Conservation (phyloP, 805 yeast genomes). For the Candida rishiriensis region DNA sequence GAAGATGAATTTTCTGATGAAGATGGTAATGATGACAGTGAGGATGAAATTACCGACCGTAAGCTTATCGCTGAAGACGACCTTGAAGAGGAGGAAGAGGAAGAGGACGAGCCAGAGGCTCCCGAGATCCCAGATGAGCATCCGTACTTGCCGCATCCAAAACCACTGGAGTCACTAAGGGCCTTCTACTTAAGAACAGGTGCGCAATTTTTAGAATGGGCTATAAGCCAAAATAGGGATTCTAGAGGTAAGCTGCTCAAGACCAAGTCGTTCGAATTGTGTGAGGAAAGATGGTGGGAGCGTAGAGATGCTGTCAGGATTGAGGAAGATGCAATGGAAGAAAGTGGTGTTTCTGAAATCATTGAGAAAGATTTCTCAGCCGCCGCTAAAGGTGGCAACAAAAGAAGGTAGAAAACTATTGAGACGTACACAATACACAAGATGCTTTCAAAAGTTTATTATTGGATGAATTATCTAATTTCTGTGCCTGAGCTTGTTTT, state of each 20-base stretch:
- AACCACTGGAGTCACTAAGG: conserved; percentile 81
- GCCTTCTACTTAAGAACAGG: conserved; percentile 85
- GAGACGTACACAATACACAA: too few relatives aligned
- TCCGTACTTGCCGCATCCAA: conserved; percentile 98
- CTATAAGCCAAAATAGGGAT: conserved; percentile 78
- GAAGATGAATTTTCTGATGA: conserved; percentile 68
- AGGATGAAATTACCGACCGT: conserved; percentile 38
- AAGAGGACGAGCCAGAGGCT: conserved; percentile 58
- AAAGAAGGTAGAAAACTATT: conserved; percentile 45
- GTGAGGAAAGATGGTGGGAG: conserved; percentile 98
- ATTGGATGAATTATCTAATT: too few relatives aligned
- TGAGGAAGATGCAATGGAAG: conserved; percentile 86
- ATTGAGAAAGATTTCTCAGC: conserved; percentile 62
- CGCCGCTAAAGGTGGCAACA: conserved; percentile 30
- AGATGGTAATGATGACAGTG: conserved; percentile 63
- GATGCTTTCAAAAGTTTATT: too few relatives aligned
- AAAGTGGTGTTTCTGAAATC: conserved; percentile 88
- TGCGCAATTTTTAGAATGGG: conserved; percentile 87
- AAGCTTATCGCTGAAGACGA: conserved; percentile 38
- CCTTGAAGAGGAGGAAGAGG: conserved; percentile 56
- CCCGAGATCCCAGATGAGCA: conserved; percentile 82
- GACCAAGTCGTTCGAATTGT: conserved; percentile 81
- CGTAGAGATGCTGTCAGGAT: conserved; percentile 88
- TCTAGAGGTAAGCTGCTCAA: conserved; percentile 88
- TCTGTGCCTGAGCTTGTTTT: too few relatives aligned